Evolutionary conservation across 345 rosid species (phyloP), one percentile per base, ranked within the genome.

Genomic region (Citrus maxima): DNA sequence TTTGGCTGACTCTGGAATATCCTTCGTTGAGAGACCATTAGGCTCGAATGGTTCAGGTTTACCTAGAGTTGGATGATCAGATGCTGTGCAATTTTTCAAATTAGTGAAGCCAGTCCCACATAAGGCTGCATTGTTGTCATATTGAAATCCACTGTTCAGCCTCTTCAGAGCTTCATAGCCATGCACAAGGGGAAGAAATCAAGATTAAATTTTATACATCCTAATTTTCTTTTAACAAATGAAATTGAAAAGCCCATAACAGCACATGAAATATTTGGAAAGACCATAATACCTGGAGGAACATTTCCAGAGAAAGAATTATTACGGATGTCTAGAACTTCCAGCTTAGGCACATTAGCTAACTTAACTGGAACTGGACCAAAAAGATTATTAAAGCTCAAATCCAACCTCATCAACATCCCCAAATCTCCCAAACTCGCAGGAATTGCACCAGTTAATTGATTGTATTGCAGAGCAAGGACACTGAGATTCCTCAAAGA

Each of bases 361-460:
- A 96, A 77, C 75, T 83, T 92, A 6, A 86, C 83, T 2, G 99
- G 99, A 79, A 96, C 86, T 37, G 99, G 85, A 74, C 99, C 98
- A 72, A 96, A 94, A 72, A 96, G 90, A 37, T 65, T 35, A 80
- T 96, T 96, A 71, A 86, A 96, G 91, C 99, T 94, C 80, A 96
- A 74, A 79, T 94, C 97, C 80, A 96, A 85, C 92, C 98, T 93
- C 2, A 89, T 86, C 37, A 96, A 82, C 81, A 74, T 77, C 67
- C 42, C 80, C 71, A 93, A 74, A 73, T 89, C 86, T 13, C 99
- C 99, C 85, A 96, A 84, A 84, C 94, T 93, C 2, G 99, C 98
- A 27, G 99, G 99, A 70, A 96, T 88, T 10, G 98, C 99, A 63
- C 99, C 98, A 40, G 95, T 87, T 30, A 96, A 82, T 64, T 69